Conservation (phyloP, 176 grass and related monocot genomes). For the bread wheat (Triticum aestivum) region IWGSC_CS_RefSeq_v2.1 NC_057805.1:26811461-26811960, state of each 20-base stretch:
- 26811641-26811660: conserved; percentile 84
- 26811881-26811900: conserved; percentile 33
- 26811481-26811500: neutral
- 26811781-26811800: conserved; percentile 67
- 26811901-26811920: conserved; percentile 17
- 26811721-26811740: neutral
- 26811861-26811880: conserved; percentile 64
- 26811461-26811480: neutral
- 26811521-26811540: neutral
- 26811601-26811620: conserved; percentile 87
- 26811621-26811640: conserved; percentile 87
- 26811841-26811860: conserved; percentile 54
- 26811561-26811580: neutral
- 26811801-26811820: conserved; percentile 76
- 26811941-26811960: neutral
- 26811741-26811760: too few species aligned
- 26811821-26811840: conserved; percentile 92
- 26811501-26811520: neutral
- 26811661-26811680: neutral
- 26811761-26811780: conserved; percentile 76
- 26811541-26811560: neutral
- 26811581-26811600: neutral
- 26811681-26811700: neutral
- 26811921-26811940: conserved; percentile 44
- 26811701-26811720: neutral